Base-by-base conservation (phyloP, 2,329 filamentous ascomycete genomes). In the Aspergillus piperis region DNA sequence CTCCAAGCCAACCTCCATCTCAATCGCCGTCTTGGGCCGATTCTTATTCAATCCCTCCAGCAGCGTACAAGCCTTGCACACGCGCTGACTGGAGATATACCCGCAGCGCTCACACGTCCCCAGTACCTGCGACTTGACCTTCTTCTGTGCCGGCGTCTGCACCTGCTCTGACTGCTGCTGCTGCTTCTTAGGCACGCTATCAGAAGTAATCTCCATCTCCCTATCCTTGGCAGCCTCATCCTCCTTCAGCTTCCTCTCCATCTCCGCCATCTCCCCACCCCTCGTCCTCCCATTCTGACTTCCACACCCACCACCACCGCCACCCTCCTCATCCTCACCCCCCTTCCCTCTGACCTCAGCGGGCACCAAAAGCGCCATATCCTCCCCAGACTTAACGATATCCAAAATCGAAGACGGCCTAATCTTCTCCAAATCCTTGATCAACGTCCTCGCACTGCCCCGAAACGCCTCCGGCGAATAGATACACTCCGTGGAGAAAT, bases 401-500 rank as follows among this genome's bases (percentile, higher is more conserved):
- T 99, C 95, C 58, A 99, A 74, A 54, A 99, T 98, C 3, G 94
- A 93, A 70, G 93, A 97, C 1, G 95, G 94, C 2, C 95, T 85
- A 7, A 99, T 91, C 68, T 90, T 90, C 77, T 99, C 95, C 32
- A 99, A 81, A 68, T 94, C 96, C 80, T 99, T 99, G 76, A 99
- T 96, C 60, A 99, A 79, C 25, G 89, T 91, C 64, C 95, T 86
- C 2, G 95, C 95, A 66, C 91, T 96, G 3, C 95, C 95, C 61
- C 95, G 85, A 73, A 99, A 99, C 2, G 95, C 95, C 77, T 99
- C 95, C 0, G 95, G 95, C 57, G 92, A 96, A 81, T 99, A 99
- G 62, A 99, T 92, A 81, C 95, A 99, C 78, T 99, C 95, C 0
- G 95, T 99, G 71, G 89, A 96, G 78, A 99, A 99, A 78, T 99